Conservation (phyloP, 805 yeast species). For the Kluyveromyces dobzhanskii region DNA sequence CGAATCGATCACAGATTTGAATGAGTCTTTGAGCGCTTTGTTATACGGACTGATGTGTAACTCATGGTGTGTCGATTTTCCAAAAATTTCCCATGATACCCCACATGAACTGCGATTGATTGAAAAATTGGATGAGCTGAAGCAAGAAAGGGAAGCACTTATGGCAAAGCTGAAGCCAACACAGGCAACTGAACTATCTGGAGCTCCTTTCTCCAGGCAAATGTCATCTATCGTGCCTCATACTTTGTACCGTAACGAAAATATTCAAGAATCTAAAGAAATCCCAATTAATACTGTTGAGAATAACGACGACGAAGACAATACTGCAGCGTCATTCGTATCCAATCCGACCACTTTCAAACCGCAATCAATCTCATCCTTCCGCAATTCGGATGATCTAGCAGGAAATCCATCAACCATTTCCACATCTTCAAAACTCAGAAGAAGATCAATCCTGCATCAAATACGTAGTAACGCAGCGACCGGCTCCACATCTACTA, state of each 20-base stretch:
- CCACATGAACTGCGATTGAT: conserved; percentile 18
- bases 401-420: neutral
- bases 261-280: neutral
- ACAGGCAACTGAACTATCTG: neutral
- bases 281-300: neutral
- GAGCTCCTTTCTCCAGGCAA: neutral
- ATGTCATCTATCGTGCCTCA: neutral
- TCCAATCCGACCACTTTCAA: conserved; percentile 18
- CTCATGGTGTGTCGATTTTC: conserved; percentile 81
- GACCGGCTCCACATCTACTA: conserved; percentile 8
- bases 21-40: conserved; percentile 71
- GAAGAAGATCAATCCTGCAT: conserved; percentile 28
- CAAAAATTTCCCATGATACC: conserved; percentile 22
- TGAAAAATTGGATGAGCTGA: conserved; percentile 14
- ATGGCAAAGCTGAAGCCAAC: conserved; percentile 5
- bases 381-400: neutral
- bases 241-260: conserved; percentile 4
- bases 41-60: conserved; percentile 75
- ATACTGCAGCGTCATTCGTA: conserved; percentile 29
- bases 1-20: conserved; percentile 53
- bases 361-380: neutral
- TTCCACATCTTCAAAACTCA: conserved; percentile 10
- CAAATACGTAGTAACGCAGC: conserved; percentile 25
- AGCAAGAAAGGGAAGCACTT: conserved; percentile 11
- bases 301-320: conserved; percentile 20